Evolutionary conservation across 257 asterid genomes (phyloP).

Genomic region (Penstemon eatonii): DNA sequence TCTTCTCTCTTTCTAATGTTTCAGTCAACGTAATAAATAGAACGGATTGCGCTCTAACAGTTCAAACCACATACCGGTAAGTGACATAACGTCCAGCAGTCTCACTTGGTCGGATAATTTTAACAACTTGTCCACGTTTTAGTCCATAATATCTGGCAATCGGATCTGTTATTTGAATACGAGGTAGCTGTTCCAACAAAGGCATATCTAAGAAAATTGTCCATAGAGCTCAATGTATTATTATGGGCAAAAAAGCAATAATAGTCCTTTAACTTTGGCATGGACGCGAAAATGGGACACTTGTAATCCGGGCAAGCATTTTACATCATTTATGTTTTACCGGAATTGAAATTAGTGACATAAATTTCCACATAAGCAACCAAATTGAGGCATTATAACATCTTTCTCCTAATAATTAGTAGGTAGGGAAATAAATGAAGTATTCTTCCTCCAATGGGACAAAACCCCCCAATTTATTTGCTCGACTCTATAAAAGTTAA

Average conservation of each 20-base stretch:
- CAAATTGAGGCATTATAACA: too few relatives aligned
- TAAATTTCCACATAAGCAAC: too few relatives aligned
- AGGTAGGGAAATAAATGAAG: too few relatives aligned
- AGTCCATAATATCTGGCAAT: conserved; percentile 77
- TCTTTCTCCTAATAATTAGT: too few relatives aligned
- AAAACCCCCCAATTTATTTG: too few relatives aligned
- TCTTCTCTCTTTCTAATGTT: conserved; percentile 14
- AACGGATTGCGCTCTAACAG: conserved; percentile 4
- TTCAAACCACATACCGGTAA: conserved; percentile 68
- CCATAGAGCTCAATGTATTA: not conserved
- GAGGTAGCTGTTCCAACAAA: conserved; percentile 64
- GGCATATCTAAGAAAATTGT: conserved; percentile 18
- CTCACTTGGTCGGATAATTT: conserved; percentile 84
- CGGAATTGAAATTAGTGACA: not conserved
- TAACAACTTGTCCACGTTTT: conserved; percentile 73
- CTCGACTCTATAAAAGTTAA: too few relatives aligned
- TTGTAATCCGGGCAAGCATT: not conserved
- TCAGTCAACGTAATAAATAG: not conserved
- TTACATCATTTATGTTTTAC: not conserved
- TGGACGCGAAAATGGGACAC: not conserved
- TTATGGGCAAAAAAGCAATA: conserved; percentile 10
- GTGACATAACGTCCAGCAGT: conserved; percentile 87
- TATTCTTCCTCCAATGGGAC: too few relatives aligned
- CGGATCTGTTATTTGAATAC: conserved; percentile 75
- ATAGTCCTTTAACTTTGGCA: not conserved